Evolutionary conservation across 176 grass and related monocot species (phyloP), one percentile per base, ranked within the genome.

Genomic region (Bothriochloa decipiens): DNA sequence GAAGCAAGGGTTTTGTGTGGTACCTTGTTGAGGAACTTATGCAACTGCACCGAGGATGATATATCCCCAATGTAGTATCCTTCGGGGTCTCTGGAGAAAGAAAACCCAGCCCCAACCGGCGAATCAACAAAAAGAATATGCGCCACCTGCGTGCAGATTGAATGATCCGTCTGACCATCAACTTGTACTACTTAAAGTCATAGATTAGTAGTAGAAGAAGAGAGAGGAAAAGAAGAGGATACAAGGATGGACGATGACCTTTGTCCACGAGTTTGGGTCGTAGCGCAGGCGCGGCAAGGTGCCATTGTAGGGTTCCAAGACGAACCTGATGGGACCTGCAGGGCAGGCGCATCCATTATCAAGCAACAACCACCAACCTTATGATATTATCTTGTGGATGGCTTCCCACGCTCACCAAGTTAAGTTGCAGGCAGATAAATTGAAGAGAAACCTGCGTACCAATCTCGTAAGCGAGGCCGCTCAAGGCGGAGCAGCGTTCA

Each of bases 91-190:
- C 52, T 63, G 0, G 94, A 90, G 35, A 86, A 97, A 23, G 94
- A 94, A 71, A 94, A 97, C 4, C 89, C 91, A 11, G 91, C 84
- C 22, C 94, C 91, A 22, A 93, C 84, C 0, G 91, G 94, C 1
- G 94, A 88, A 91, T 97, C 91, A 4, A 97, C 25, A n/a, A 97
- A 97, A 16, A 97, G 84, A 10, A 90, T 68, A 78, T 77, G 87
- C 60, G 91, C 76, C 9, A 84, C 60, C 94, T 97, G 79, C 50
- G 25, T 27, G 52, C 28, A 65, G 25, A 65, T 32, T 46, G 5
- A 70, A 7, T 50, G 45, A 47, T 11, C 35, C 35, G 3, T 4
- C 35, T 36, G 5, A 36, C 35, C 35, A 2, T 36, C 35, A 36
- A 36, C 3, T 36, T 36, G 43, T 45, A 45, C 11, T 45, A 45